These are phyloP conservation scores for Globisporangium emineosum DNA, from an alignment of 352 stramenopile genomes.

Conservation along the genomic window DNA sequence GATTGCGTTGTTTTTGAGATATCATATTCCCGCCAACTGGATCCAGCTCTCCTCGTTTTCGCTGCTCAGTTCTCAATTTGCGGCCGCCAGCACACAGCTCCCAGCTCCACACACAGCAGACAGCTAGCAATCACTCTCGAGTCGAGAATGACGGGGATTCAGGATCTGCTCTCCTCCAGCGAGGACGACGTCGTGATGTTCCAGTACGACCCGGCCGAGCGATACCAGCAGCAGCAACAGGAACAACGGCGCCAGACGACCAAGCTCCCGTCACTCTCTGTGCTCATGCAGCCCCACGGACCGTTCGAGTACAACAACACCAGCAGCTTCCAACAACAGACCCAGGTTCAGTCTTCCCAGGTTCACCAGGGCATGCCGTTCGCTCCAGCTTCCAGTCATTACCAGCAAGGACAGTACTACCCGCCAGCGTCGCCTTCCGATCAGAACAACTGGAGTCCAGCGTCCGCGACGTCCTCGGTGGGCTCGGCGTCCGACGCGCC, in stretches of 20 bases:
- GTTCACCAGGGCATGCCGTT: background rate
- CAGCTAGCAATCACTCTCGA: background rate
- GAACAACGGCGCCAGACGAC: background rate
- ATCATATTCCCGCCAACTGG: constrained; percentile 9
- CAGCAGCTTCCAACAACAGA: background rate
- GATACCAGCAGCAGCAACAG: constrained; percentile 10
- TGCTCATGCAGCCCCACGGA: constrained; percentile 15
- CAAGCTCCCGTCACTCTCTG: constrained; percentile 15
- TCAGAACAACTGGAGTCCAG: constrained; percentile 10
- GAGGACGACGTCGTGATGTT: constrained; percentile 10
- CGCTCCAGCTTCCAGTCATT: background rate
- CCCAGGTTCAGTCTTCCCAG: background rate
- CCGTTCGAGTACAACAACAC: background rate
- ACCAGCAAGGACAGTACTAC: constrained; percentile 2
- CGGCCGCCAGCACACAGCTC: background rate
- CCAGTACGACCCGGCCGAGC: constrained; percentile 16
- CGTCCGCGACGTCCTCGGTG: constrained; percentile 10
- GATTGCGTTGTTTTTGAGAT: constrained; percentile 6
- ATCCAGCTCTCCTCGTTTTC: background rate
- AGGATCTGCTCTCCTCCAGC: constrained; percentile 15
- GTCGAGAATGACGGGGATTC: constrained; percentile 9
- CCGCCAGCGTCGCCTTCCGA: constrained; percentile 5
- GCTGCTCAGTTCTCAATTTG: background rate
- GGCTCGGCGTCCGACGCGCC: constrained; percentile 2
- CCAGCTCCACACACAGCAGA: too few relatives aligned